Base-by-base conservation (phyloP, 768 basidiomycete genomes). In the Leccinum subtestaceum region DNA sequence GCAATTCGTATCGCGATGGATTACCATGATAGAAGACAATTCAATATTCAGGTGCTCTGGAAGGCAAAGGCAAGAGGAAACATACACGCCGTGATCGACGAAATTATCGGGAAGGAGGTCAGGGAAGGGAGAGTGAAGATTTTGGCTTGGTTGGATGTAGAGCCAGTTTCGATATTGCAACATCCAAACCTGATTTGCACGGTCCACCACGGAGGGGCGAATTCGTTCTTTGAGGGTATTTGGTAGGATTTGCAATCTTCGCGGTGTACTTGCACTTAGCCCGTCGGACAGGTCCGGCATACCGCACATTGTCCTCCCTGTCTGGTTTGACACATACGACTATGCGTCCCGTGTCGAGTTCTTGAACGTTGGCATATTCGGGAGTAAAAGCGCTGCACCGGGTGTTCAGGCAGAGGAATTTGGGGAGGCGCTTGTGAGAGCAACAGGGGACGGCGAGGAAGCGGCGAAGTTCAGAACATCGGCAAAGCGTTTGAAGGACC, bases 41-140 rank as follows among this genome's bases (percentile, higher is more conserved):
- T 7, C 19, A 64, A 23, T 2, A 32, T 60, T 2, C 62, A 64
- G 12, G 50, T 64, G 2, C 58, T 64, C 47, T 60, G 84, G 88
- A 65, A 60, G 9, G 50, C 21, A 25, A 58, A 34, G 43, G 40
- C 15, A 21, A 27, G 19, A 1, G 47, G 38, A 0, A 25, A 53
- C 1, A 13, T 65, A 9, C 53, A 51, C 2, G 2, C 7, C 0
- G 31, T 32, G 31, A 32, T 32, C 31, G 31, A 32, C 11, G 31
- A 32, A 5, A 32, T 32, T 12, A 32, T 32, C 1, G 58, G 59
- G 11, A 49, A 58, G 19, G 63, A 60, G 13, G 23, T 64, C 11
- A 40, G 19, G 11, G 53, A 57, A 13, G 62, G 54, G 7, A 55
- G 46, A 27, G 52, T 64, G 2, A 63, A 55, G 45, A 48, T 60